These are phyloP conservation scores for Ilyonectria robusta DNA, from an alignment of 2,329 filamentous ascomycete genomes.

Conservation along the genomic window DNA sequence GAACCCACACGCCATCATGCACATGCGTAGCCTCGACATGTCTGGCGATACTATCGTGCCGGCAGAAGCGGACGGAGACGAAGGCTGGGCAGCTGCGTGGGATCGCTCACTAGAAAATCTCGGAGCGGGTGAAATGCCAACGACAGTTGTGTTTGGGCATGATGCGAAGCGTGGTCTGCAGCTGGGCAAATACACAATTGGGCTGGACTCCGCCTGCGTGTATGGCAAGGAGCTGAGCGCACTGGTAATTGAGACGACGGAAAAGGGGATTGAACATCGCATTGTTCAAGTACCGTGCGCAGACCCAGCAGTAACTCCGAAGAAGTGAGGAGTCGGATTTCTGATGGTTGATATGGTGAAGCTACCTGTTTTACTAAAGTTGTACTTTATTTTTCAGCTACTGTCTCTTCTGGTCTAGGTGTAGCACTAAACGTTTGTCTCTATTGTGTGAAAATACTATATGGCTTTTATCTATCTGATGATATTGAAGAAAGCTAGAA, in stretches of 20 bases:
- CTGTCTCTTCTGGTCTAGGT: no score
- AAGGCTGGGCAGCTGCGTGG: neutral
- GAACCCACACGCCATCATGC: conserved; percentile 85
- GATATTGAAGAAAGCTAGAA: no score
- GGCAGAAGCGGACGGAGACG: neutral
- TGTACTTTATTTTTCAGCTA: no score
- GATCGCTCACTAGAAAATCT: neutral
- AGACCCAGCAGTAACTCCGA: neutral
- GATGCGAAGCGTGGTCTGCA: conserved; percentile 78
- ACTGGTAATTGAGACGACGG: conserved; percentile 21
- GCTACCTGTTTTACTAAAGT: no score
- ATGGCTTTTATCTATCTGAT: no score
- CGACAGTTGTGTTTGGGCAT: conserved; percentile 86
- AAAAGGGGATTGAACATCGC: conserved; percentile 19
- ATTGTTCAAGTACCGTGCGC: conserved; percentile 18
- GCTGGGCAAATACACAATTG: conserved; percentile 77
- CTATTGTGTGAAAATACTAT: no score
- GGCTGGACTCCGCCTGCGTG: conserved; percentile 85
- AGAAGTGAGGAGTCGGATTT: neutral
- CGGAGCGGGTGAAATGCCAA: conserved; percentile 49
- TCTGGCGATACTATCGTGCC: neutral
- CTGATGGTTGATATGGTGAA: no score
- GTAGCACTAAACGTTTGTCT: no score
- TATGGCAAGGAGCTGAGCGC: conserved; percentile 62
- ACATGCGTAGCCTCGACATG: conserved; percentile 81